phyloP scores from a whole-genome alignment of 495 filamentous ascomycete species.

The Penicillium cataractarum region DNA sequence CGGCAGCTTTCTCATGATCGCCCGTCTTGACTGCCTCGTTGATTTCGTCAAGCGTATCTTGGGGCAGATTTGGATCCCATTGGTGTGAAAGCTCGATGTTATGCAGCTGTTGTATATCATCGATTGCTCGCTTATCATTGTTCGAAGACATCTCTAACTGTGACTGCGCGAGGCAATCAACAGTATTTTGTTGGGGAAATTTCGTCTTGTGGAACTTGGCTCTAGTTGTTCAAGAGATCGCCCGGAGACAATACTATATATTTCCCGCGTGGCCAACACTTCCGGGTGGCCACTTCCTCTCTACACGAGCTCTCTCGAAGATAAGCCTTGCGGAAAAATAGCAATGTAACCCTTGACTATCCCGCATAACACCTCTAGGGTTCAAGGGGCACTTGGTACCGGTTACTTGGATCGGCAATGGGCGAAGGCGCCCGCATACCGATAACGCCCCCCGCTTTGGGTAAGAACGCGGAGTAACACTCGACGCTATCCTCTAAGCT shows the following conservation, averaged over 20 bases:
- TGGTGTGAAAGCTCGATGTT: slow-evolving; percentile 20
- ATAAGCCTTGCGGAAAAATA: slow-evolving; percentile 6
- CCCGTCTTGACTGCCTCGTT: slow-evolving; percentile 15
- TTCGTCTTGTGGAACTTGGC: neutral
- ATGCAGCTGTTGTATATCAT: slow-evolving; percentile 14
- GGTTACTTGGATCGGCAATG: neutral
- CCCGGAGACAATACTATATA: neutral
- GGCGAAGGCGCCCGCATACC: neutral
- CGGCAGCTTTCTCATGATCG: slow-evolving; percentile 25
- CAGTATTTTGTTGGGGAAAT: neutral
- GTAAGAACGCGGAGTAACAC: slow-evolving; percentile 28
- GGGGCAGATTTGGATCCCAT: slow-evolving; percentile 26
- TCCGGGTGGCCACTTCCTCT: too few species aligned
- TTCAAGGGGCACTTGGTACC: neutral
- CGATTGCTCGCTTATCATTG: slow-evolving; percentile 3
- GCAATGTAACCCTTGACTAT: neutral
- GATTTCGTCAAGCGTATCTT: slow-evolving; percentile 25
- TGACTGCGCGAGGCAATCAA: slow-evolving; percentile 4
- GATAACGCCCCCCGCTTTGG: slow-evolving; percentile 22
- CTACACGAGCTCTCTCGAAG: neutral
- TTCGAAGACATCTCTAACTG: neutral
- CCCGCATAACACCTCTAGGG: neutral
- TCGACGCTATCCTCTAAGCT: neutral
- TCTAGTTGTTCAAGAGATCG: neutral
- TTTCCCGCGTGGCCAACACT: too few species aligned